A percentile compares a stretch with the other conserved stretches of the same genome.
Conservation (phyloP, 106 monocot genomes). For the Acorus calamus region DNA sequence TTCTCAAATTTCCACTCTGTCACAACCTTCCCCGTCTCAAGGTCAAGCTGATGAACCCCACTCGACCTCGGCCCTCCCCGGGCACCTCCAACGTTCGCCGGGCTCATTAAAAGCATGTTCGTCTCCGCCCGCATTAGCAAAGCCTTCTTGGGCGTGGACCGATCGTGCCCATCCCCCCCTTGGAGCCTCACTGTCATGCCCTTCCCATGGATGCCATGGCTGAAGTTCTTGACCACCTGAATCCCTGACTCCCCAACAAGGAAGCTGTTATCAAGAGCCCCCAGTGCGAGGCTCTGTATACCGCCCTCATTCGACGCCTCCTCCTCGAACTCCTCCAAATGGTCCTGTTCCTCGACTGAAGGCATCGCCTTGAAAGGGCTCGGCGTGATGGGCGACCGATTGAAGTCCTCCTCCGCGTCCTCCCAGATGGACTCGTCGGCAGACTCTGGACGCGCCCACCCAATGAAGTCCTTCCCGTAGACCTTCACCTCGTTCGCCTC, state of each 20-base stretch:
- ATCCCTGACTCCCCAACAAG: conserved; percentile 62
- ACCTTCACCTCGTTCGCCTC: conserved; percentile 52
- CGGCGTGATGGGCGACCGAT: conserved; percentile 12
- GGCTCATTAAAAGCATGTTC: conserved; percentile 88
- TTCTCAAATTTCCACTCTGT: conserved; percentile 85
- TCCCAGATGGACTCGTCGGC: conserved; percentile 90
- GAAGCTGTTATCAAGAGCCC: conserved; percentile 74
- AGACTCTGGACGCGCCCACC: conserved; percentile 65
- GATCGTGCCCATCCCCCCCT: conserved; percentile 2
- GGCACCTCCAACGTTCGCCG: conserved; percentile 36
- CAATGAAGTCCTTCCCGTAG: conserved; percentile 86
- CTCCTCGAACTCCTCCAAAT: conserved; percentile 73
- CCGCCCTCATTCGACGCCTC: conserved; percentile 31
- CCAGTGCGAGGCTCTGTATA: conserved; percentile 75
- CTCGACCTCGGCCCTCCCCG: conserved; percentile 21
- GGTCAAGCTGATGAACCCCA: conserved; percentile 70
- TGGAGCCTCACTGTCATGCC: conserved; percentile 54
- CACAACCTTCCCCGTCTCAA: conserved; percentile 79
- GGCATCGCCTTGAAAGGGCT: too few species aligned
- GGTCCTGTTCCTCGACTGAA: conserved; percentile 4
- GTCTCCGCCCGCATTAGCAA: conserved; percentile 75
- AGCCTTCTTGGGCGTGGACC: conserved; percentile 63
- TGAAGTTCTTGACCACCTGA: conserved; percentile 79
- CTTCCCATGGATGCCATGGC: conserved; percentile 80
- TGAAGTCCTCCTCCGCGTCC: conserved; percentile 57